A percentile compares a stretch with the other conserved stretches of the same genome.
phyloP scores from a whole-genome alignment of 441 rosid species.

The Erodium moschatum region DNA sequence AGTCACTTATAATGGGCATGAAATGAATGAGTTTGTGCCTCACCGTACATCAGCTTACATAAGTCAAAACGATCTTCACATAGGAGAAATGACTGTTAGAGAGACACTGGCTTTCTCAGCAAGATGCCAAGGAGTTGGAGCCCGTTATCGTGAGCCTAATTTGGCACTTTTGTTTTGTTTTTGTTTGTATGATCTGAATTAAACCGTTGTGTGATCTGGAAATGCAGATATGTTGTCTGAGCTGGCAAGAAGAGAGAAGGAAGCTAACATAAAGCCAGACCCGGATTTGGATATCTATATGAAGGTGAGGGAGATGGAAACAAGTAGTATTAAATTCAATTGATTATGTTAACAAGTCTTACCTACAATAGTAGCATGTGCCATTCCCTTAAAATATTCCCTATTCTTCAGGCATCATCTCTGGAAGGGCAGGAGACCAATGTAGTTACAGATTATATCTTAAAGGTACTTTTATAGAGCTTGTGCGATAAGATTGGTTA shows the following conservation, averaged over 20 bases:
- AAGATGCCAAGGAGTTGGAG: slow-evolving; percentile 57
- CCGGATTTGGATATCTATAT: slow-evolving; percentile 50
- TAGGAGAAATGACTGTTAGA: slow-evolving; percentile 56
- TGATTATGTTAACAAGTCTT: not conserved
- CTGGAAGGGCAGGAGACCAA: slow-evolving; percentile 52
- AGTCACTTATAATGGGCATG: slow-evolving; percentile 52
- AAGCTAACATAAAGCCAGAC: slow-evolving; percentile 44
- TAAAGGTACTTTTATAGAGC: slow-evolving; percentile 32
- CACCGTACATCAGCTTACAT: slow-evolving; percentile 17
- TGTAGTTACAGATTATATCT: slow-evolving; percentile 55
- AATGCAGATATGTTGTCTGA: slow-evolving; percentile 40
- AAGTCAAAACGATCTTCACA: slow-evolving; percentile 50
- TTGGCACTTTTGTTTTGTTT: not conserved
- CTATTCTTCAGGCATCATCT: slow-evolving; percentile 39
- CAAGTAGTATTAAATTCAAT: not conserved
- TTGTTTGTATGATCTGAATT: not conserved
- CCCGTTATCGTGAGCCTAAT: slow-evolving; percentile 36
- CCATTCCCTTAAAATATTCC: not conserved
- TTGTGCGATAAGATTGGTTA: not conserved
- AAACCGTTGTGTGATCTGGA: not conserved
- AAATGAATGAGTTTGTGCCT: slow-evolving; percentile 30
- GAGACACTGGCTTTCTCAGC: slow-evolving; percentile 56
- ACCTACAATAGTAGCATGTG: not conserved
- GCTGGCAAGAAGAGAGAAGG: slow-evolving; percentile 44
- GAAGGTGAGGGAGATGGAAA: slow-evolving; percentile 36